phyloP scores from a whole-genome alignment of 179 eudicot genomes.

The Pouteria campechiana region DNA sequence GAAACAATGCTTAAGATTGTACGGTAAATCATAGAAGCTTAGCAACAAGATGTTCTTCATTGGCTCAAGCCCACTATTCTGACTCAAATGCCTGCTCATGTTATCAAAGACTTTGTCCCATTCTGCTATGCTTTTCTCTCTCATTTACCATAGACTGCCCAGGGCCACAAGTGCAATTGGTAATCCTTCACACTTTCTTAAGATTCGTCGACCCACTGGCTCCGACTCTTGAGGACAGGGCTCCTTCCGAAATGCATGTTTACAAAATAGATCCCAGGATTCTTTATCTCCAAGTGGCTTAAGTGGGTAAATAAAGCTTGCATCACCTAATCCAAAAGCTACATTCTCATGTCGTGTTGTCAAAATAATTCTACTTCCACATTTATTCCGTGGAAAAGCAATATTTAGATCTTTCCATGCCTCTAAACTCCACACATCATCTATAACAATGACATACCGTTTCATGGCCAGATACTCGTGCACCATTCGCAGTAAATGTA shows the following conservation, averaged over 20 bases:
- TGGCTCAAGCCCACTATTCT: conserved; percentile 15
- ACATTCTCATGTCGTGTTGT: conserved; percentile 35
- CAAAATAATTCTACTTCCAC: conserved; percentile 32
- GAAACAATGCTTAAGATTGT: conserved; percentile 46
- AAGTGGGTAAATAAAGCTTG: conserved; percentile 17
- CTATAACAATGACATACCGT: conserved; percentile 36
- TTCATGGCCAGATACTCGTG: conserved; percentile 10
- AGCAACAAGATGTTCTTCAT: conserved; percentile 32
- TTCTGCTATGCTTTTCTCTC: no score
- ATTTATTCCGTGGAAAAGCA: conserved; percentile 8
- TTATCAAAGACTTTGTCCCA: conserved; percentile 41
- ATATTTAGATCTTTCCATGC: conserved; percentile 25
- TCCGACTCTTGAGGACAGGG: conserved; percentile 26
- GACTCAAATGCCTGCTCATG: conserved; percentile 24
- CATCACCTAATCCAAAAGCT: conserved; percentile 12
- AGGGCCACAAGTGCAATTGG: conserved; percentile 56
- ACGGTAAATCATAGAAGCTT: conserved; percentile 50
- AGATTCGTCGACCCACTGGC: conserved; percentile 25
- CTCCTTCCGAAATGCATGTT: conserved; percentile 21
- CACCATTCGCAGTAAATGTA: conserved; percentile 26
- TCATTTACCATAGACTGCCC: no score
- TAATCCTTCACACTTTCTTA: conserved; percentile 43
- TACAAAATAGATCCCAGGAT: conserved; percentile 33
- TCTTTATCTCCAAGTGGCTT: conserved; percentile 24
- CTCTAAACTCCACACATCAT: conserved; percentile 44